These are phyloP conservation scores for Micractinium conductrix DNA, from an alignment of 139 green algal species.

Conservation along the genomic window DNA sequence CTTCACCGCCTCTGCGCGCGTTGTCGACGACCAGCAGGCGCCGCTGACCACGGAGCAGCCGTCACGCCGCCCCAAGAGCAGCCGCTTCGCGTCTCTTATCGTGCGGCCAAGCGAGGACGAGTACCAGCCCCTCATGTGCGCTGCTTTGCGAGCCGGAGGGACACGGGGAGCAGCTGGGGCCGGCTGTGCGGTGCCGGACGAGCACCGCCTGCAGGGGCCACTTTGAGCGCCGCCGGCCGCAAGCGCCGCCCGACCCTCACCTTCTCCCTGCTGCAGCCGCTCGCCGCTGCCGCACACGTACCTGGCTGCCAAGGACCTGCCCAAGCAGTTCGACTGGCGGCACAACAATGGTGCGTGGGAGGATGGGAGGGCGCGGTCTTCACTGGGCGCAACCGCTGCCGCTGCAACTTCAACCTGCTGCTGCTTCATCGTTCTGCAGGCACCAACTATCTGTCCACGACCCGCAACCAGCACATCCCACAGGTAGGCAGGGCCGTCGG, in stretches of 20 bases:
- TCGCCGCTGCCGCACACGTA: conserved; percentile 26
- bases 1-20: too few species aligned
- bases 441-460: conserved; percentile 70
- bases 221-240: too few species aligned
- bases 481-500: too few species aligned
- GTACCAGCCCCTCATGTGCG: conserved; percentile 14
- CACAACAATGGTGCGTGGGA: conserved; percentile 62
- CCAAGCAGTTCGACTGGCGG: conserved; percentile 52
- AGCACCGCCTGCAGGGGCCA: too few species aligned
- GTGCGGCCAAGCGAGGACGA: not conserved
- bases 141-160: too few species aligned
- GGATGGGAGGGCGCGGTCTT: too few species aligned
- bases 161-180: too few species aligned
- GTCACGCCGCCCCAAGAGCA: conserved; percentile 1
- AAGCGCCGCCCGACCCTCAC: not conserved
- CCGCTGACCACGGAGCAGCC: too few species aligned
- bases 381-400: not conserved
- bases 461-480: conserved; percentile 66
- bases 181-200: too few species aligned
- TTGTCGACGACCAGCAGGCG: too few species aligned
- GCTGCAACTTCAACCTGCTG: not conserved
- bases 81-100: not conserved
- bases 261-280: not conserved
- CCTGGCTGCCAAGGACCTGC: conserved; percentile 21
- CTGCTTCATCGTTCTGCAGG: conserved; percentile 14